Evolutionary conservation across 1,284 basidiomycete genomes (phyloP), one percentile per base, ranked within the genome.

Genomic region (Trichosporon sp.): DNA sequence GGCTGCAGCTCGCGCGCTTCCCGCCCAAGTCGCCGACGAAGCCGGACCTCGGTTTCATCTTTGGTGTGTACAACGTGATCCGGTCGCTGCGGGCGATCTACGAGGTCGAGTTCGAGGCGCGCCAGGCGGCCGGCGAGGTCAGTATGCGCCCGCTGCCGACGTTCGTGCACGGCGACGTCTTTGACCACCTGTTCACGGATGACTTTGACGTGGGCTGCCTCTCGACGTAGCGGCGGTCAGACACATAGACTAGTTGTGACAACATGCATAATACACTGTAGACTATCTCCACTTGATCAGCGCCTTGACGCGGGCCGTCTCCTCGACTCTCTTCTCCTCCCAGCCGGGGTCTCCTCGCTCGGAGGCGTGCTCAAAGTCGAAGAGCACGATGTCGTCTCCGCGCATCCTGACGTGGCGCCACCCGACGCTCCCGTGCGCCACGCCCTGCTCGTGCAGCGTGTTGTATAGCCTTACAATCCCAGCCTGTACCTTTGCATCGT

Each of bases 11-110:
- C 76, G 92, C 92, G 29, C 87, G 92, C 60, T 98, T 97, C 83
- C 95, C 95, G 3, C 97, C 97, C 1, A 92, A 93, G 78, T 92
- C 92, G 74, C 89, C 90, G 4, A 88, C 91, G 34, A 88, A 91
- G 78, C 92, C 97, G 9, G 96, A 99, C 81, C 89, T 92, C 66
- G 96, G 96, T 9, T 99, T 98, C 84, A 83, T 98, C 47, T 94
- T 91, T 78, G 96, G 96, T 1, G 84, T 99, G 78, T 90, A 91
- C 85, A 94, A 88, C 77, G 84, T 99, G 44, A 87, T 89, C 44
- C 87, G 86, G 76, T 85, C 90, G 34, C 82, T 98, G 74, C 90
- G 90, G 78, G 87, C 86, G 67, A 92, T 95, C 34, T 97, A 92
- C 90, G 89, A 91, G 70, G 87, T 90, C 70, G 92, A 95, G 81